phyloP scores from a whole-genome alignment of 176 grass and related monocot species.

The Elymus sibiricus region DNA sequence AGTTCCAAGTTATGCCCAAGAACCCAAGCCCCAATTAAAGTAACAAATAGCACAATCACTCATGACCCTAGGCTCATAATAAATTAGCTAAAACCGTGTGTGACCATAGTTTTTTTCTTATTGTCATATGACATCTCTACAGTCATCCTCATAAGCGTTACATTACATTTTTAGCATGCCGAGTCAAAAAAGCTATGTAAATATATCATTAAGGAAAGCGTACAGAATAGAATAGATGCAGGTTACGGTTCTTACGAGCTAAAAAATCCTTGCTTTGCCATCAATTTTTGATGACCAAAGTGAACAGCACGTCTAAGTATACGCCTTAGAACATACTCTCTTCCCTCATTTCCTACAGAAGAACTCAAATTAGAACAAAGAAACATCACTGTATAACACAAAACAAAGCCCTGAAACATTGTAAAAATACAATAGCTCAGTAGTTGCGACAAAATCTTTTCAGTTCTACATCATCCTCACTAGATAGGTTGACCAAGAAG shows the following conservation, averaged over 20 bases:
- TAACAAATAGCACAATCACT: neutral
- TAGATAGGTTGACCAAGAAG: neutral
- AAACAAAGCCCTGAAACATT: neutral
- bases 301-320: constrained; percentile 91
- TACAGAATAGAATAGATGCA: neutral
- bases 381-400: constrained; percentile 6
- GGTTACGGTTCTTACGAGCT: constrained; percentile 49
- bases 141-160: neutral
- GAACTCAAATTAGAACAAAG: neutral
- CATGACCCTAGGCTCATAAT: neutral
- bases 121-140: neutral
- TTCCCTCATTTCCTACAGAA: constrained; percentile 79
- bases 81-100: neutral
- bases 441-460: neutral
- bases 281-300: constrained; percentile 84
- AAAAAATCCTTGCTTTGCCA: constrained; percentile 75
- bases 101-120: no score
- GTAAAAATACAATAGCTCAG: neutral
- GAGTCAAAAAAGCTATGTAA: neutral
- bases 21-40: neutral
- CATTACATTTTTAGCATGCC: neutral
- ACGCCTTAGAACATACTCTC: constrained; percentile 94
- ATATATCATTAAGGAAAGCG: neutral
- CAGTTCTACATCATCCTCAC: neutral
- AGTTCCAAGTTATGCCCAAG: neutral